Base-by-base conservation (phyloP, 805 yeast genomes). In the Wickerhamiella azymoides region DNA sequence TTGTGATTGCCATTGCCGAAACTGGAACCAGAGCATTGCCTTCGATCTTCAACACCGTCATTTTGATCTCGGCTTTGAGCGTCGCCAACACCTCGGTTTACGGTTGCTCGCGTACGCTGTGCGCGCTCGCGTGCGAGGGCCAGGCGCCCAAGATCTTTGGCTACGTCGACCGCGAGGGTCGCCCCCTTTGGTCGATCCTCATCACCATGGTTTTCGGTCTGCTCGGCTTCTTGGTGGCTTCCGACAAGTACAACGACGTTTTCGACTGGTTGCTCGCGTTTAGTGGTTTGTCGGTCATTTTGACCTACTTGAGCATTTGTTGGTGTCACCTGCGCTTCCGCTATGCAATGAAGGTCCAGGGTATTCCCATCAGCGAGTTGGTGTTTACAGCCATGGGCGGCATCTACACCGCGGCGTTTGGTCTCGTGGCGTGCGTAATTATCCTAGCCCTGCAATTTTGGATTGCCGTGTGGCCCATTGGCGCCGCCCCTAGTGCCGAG, bases 21-120 rank as follows among this genome's bases (percentile, higher is more conserved):
- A 81, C 80, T 24, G 83, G 84, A 49, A 76, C 78, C 51, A 63
- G 60, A 26, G 85, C 79, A 37, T 62, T 79, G 42, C 84, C 84
- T 21, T 68, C 75, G 36, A 73, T 80, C 30, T 69, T 80, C 64
- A 80, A 80, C 57, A 81, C 74, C 6, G 80, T 80, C 40, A 78
- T 80, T 50, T 63, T 80, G 55, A 65, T 79, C 45, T 73, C 86
- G 5, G 79, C 78, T 24, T 59, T 79, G 40, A 79, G 85, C 10
- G 86, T 80, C 41, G 84, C 82, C 47, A 80, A 80, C 57, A 73
- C 84, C 5, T 71, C 81, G n/a, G 79, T 80, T 9, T 80, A 72
- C 52, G 82, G 78, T 3, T 70, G 77, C 50, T 78, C 85, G 5
- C 75, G 88, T 66, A 73, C 82, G 16, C 59, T 80, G 53, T 71